phyloP scores from a whole-genome alignment of 805 yeast genomes.

The Kuraishia ogatae region DNA sequence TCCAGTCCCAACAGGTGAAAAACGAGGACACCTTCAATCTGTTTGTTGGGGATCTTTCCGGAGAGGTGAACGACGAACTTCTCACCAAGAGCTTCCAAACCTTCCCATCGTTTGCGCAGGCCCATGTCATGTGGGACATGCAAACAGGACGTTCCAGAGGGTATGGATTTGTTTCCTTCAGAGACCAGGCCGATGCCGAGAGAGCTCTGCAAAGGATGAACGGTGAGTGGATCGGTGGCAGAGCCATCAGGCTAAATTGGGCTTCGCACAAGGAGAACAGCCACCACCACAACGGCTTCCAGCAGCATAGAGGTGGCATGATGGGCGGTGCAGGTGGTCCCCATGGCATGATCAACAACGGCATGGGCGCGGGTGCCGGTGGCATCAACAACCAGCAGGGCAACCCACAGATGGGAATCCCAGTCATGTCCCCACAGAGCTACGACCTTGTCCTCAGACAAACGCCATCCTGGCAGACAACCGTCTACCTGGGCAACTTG shows the following conservation, averaged over 20 bases:
- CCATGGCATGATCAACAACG: constrained; percentile 9
- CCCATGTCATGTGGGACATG: constrained; percentile 97
- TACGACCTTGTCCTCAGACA: constrained; percentile 69
- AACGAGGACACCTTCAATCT: constrained; percentile 50
- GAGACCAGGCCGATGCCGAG: constrained; percentile 61
- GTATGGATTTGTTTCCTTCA: constrained; percentile 81
- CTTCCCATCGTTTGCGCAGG: constrained; percentile 60
- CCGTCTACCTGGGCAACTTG: constrained; percentile 81
- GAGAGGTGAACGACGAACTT: constrained; percentile 75
- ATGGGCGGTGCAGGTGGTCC: constrained; percentile 1
- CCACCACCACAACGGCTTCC: constrained; percentile 8
- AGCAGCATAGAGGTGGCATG: constrained; percentile 1
- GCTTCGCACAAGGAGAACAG: constrained; percentile 61
- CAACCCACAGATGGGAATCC: constrained; percentile 4
- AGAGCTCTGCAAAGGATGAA: constrained; percentile 64
- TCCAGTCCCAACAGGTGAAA: constrained; percentile 64
- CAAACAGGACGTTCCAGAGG: constrained; percentile 88
- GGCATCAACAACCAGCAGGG: constrained; percentile 4
- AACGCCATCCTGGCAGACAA: constrained; percentile 76
- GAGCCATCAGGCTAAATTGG: constrained; percentile 82
- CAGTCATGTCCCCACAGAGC: constrained; percentile 25
- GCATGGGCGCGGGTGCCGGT: constrained; percentile 11
- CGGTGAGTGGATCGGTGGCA: constrained; percentile 62
- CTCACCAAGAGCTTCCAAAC: constrained; percentile 47
- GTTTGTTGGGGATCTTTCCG: constrained; percentile 80